Percentiles rank a stretch among this genome's conserved stretches.
Evolutionary conservation across 2,329 filamentous ascomycete species (phyloP).

Genomic region (Esteya vermicola): DNA sequence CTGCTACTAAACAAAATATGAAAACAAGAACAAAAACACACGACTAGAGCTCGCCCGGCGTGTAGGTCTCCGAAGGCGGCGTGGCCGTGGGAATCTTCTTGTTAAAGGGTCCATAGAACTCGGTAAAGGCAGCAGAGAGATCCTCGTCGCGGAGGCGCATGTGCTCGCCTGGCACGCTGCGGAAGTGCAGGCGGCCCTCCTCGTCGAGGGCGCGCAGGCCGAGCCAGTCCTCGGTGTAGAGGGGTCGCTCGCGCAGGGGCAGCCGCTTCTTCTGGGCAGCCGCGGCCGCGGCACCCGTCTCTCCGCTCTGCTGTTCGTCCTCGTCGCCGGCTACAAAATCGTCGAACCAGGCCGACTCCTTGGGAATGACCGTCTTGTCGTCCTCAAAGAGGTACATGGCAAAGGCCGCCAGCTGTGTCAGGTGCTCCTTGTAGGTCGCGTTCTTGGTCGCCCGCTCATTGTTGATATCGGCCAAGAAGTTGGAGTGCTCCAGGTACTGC

Average conservation of each 20-base stretch:
- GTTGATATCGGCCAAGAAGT: constrained; percentile 91
- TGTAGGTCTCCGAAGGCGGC: background rate
- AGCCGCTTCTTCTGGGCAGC: too few relatives aligned
- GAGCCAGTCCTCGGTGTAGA: constrained; percentile 91
- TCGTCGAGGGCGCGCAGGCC: constrained; percentile 68
- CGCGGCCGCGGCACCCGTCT: too few relatives aligned
- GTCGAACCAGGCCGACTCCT: constrained; percentile 81
- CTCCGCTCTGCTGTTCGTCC: too few relatives aligned
- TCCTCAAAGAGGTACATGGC: constrained; percentile 84
- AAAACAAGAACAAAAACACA: background rate
- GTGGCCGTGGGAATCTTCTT: constrained; percentile 19
- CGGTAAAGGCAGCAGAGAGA: constrained; percentile 49
- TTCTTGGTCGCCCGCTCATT: constrained; percentile 64
- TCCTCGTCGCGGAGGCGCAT: constrained; percentile 62
- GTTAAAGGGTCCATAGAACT: constrained; percentile 47
- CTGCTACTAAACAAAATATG: background rate
- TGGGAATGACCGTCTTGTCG: constrained; percentile 75
- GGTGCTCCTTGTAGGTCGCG: constrained; percentile 52
- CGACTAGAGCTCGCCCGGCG: background rate
- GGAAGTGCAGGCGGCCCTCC: constrained; percentile 65
- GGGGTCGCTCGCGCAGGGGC: constrained; percentile 48
- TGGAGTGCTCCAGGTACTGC: constrained; percentile 64
- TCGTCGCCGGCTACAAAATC: constrained; percentile 60
- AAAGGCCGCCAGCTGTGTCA: constrained; percentile 59
- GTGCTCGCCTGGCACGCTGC: constrained; percentile 60